These are phyloP conservation scores for Boletus sp. DNA, from an alignment of 768 basidiomycete species.

Conservation along the genomic window DNA sequence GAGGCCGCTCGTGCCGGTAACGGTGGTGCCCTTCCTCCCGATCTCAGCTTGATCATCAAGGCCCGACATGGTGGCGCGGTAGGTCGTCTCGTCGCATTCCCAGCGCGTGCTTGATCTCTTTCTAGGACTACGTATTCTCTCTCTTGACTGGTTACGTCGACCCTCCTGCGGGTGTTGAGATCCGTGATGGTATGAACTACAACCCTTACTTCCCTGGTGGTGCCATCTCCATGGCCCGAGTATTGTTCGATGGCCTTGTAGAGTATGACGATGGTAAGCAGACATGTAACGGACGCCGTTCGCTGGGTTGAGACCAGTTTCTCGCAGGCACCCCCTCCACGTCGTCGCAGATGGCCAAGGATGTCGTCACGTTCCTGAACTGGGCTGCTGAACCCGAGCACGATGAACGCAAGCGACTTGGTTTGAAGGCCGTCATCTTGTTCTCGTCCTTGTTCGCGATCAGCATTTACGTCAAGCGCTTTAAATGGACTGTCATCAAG, in stretches of 20 bases:
- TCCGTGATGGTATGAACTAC: slow-evolving; percentile 98
- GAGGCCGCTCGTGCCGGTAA: slow-evolving; percentile 95
- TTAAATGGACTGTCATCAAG: slow-evolving; percentile 93
- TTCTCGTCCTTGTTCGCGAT: slow-evolving; percentile 80
- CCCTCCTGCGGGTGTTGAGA: slow-evolving; percentile 90
- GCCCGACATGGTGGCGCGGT: slow-evolving; percentile 96
- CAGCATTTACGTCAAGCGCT: slow-evolving; percentile 88
- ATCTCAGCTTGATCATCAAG: slow-evolving; percentile 96
- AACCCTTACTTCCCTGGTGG: slow-evolving; percentile 99
- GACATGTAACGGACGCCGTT: neutral
- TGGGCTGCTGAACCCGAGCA: slow-evolving; percentile 99
- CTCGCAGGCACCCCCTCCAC: slow-evolving; percentile 89
- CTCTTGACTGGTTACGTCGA: slow-evolving; percentile 97
- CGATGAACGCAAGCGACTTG: slow-evolving; percentile 95
- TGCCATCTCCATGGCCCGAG: slow-evolving; percentile 97
- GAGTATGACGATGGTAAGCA: slow-evolving; percentile 90
- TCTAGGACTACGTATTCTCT: slow-evolving; percentile 93
- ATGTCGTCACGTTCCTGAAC: slow-evolving; percentile 90
- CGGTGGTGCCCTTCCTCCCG: slow-evolving; percentile 93
- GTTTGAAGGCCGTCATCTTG: slow-evolving; percentile 92
- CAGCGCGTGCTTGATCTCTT: slow-evolving; percentile 1
- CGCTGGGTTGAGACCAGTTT: slow-evolving; percentile 6
- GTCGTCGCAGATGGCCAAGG: slow-evolving; percentile 98
- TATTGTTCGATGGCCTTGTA: slow-evolving; percentile 92
- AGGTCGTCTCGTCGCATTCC: slow-evolving; percentile 34